Evolutionary conservation across 345 rosid species (phyloP), one percentile per base, ranked within the genome.

Genomic region (Citrus reticulata): DNA sequence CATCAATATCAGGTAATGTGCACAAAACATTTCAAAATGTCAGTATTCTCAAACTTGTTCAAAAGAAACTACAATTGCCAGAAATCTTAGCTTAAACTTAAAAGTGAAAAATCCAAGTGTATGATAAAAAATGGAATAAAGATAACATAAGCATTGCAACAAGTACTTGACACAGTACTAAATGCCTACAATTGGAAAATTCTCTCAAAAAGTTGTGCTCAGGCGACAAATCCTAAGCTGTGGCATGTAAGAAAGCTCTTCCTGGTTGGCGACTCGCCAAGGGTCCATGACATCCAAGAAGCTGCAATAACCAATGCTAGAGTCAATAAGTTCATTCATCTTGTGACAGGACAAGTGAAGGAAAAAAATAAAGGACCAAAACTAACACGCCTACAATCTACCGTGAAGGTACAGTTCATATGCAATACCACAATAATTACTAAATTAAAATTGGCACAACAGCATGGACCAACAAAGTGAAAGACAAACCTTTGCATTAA

Each of bases 241-340:
- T 42, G 22, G 88, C 90, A 17, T 80, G 42, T 69, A 81, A 37
- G 75, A 92, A 92, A 0, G 96, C 96, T 77, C 77, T 76, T 80
- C 96, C 96, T 0, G 96, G 91, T 81, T 88, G 66, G 24, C 96
- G 93, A 1, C 71, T 5, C 0, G 94, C 88, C 83, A 92, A 75
- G 57, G 89, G 91, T 82, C 94, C 96, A 79, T 92, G 96, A 60
- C 91, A 86, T 29, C 94, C 91, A 37, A 90, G 94, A 73, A 90
- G 91, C 96, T 92, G 81, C 77, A 81, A 80, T 34, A 81, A 75
- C 42, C 55, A 59, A 1, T 32, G 1, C 29, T 19, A 2, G 29
- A 6, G 17, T 17, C 64, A 79, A 61, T 14, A 70, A 14, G 51
- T 46, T 11, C 51, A 46, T 13, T 46, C 17, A 5, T 13, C 51